Evolutionary conservation across 2,329 filamentous ascomycete genomes (phyloP).

Genomic region (Reticulascus tulasneorum): DNA sequence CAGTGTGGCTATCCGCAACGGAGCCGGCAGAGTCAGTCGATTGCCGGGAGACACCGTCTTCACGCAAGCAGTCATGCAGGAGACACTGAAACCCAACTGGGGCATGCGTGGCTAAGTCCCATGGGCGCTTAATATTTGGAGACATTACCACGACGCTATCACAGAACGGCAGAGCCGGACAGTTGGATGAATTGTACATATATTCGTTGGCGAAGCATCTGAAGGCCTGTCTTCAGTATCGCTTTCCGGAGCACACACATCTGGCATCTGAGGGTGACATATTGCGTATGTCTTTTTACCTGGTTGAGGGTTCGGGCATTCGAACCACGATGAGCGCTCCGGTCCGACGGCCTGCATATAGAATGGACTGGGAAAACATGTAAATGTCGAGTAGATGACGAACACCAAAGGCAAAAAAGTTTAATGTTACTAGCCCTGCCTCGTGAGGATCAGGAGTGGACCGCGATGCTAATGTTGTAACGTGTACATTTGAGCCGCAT

Average conservation of each 20-base stretch:
- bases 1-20: conserved; percentile 68
- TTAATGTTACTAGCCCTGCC: too few relatives aligned
- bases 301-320: conserved; percentile 11
- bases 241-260: too few relatives aligned
- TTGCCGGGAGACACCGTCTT: conserved; percentile 80
- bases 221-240: too few relatives aligned
- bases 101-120: conserved; percentile 44
- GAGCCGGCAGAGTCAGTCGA: conserved; percentile 82
- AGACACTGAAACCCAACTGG: conserved; percentile 59
- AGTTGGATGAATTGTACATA: too few relatives aligned
- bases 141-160: too few relatives aligned
- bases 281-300: conserved; percentile 14
- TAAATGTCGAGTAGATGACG: conserved; percentile 11
- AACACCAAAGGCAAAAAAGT: conserved; percentile 9
- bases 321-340: conserved; percentile 9
- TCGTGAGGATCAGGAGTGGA: too few relatives aligned
- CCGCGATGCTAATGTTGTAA: too few relatives aligned
- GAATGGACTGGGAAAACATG: conserved; percentile 1
- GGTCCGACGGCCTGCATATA: conserved; percentile 9
- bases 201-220: too few relatives aligned
- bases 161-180: too few relatives aligned
- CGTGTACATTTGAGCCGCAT: too few relatives aligned
- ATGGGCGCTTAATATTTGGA: too few relatives aligned
- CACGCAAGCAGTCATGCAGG: conserved; percentile 62
- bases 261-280: conserved; percentile 13